Evolutionary conservation across 1,139 yeast genomes (phyloP).

Genomic region (Suhomyces choctaworum): DNA sequence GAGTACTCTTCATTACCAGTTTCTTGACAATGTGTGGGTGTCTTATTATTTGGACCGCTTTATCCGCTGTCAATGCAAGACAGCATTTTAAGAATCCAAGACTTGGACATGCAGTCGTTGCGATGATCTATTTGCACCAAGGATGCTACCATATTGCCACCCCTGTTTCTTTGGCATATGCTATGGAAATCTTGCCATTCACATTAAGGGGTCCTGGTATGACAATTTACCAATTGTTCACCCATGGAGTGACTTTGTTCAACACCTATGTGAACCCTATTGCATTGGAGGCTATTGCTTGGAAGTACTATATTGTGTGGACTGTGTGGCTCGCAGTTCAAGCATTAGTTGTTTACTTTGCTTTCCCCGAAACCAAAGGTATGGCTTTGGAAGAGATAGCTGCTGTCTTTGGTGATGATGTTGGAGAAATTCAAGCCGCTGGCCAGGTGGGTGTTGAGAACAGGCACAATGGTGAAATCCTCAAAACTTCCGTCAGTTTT

Average conservation of each 20-base stretch:
- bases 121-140: conserved; percentile 36
- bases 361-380: conserved; percentile 51
- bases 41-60: conserved; percentile 34
- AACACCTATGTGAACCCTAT: conserved; percentile 14
- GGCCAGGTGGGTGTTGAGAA: background rate
- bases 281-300: conserved; percentile 16
- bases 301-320: conserved; percentile 20
- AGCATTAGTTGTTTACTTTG: conserved; percentile 11
- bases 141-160: conserved; percentile 30
- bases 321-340: conserved; percentile 13
- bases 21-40: conserved; percentile 24
- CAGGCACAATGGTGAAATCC: background rate
- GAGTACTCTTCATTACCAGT: conserved; percentile 11
- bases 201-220: conserved; percentile 18
- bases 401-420: conserved; percentile 13
- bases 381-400: conserved; percentile 39
- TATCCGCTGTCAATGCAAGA: conserved; percentile 28
- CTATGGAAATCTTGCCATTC: conserved; percentile 33
- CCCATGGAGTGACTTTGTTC: conserved; percentile 7
- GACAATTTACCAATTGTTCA: conserved; percentile 13
- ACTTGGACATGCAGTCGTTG: conserved; percentile 34
- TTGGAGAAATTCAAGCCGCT: conserved; percentile 3
- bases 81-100: conserved; percentile 23
- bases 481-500: background rate
- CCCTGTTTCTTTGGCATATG: conserved; percentile 27